These are phyloP conservation scores for Allantophomopsis cytisporea DNA, from an alignment of 2,329 filamentous ascomycete species.

Conservation along the genomic window DNA sequence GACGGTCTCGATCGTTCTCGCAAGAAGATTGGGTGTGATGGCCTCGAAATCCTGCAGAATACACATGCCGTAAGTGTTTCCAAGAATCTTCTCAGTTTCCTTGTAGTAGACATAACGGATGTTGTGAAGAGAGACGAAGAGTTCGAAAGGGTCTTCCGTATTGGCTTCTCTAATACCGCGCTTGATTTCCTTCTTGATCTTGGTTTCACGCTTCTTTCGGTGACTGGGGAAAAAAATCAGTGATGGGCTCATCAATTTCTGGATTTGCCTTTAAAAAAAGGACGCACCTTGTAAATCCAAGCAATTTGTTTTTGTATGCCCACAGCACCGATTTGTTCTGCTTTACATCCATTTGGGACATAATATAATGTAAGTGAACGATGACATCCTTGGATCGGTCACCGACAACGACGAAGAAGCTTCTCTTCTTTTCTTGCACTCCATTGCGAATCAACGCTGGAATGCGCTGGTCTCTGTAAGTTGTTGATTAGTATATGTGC, in stretches of 20 bases:
- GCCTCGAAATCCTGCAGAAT: conserved; percentile 97
- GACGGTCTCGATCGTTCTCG: conserved; percentile 91
- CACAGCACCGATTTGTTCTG: conserved; percentile 93
- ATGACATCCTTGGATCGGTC: conserved; percentile 94
- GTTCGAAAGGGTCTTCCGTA: conserved; percentile 87
- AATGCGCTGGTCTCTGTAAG: conserved; percentile 68
- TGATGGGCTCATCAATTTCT: not conserved
- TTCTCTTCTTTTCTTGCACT: conserved; percentile 89
- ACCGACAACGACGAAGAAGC: conserved; percentile 94
- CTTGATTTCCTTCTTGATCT: conserved; percentile 98
- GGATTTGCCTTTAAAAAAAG: conserved; percentile 1
- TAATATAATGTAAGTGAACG: conserved; percentile 86
- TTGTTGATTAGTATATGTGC: conserved; percentile 2
- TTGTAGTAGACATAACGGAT: conserved; percentile 99
- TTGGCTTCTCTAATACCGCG: conserved; percentile 86
- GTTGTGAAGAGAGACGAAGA: conserved; percentile 91
- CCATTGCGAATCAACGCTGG: conserved; percentile 85
- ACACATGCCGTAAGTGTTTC: conserved; percentile 97
- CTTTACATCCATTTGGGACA: conserved; percentile 80
- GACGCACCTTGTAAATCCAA: conserved; percentile 68
- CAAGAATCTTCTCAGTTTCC: conserved; percentile 96
- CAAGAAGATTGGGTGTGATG: conserved; percentile 90
- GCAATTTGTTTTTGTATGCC: conserved; percentile 96
- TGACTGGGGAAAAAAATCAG: conserved; percentile 45
- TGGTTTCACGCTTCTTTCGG: conserved; percentile 93